Base-by-base conservation (phyloP, 768 basidiomycete genomes). In the Boletus sp. region DNA sequence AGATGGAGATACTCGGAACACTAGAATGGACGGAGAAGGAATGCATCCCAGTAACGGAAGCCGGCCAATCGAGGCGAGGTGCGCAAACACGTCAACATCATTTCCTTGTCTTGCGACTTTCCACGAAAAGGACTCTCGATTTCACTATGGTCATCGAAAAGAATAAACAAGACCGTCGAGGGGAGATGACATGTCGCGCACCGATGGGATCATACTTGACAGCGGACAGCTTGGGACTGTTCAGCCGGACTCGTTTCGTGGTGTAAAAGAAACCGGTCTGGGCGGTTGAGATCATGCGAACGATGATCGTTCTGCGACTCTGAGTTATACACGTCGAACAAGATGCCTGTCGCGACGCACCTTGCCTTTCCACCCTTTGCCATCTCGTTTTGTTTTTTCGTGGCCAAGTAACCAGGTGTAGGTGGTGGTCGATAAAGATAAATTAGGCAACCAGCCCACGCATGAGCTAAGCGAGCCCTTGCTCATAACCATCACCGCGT, bases 211-310 rank as follows among this genome's bases (percentile, higher is more conserved):
- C 94, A 70, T 94, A 95, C 72, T 95, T 96, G 64, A 95, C 88
- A n/a, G 90, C 87, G 8, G 90, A 86, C 49, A 96, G 75, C 71
- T 82, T 89, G n/a, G 90, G 85, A 2, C 86, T 88, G 66, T 81
- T 67, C 50, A 64, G 72, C 11, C 94, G 81, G 41, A 87, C 75
- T 20, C 94, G 82, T 59, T 86, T 82, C 3, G 89, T 89, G 20
- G 91, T 92, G 74, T 95, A 96, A 72, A 94, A 94, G 76, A 82
- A 93, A 11, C 94, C 93, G 1, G 93, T 95, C 73, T 92, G 87
- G 1, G 94, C 94, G 0, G 92, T 92, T 14, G 94, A 95, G 57
- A 95, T 85, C 63, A 96, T 80, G 47, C 92, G 89, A 51, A 95
- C 86, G 54, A 96, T 86, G 53, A 95, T 71, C 2, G 90, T 92